Percentiles rank a stretch among this genome's conserved stretches.
Conservation (phyloP, 352 stramenopile species). For the Pythium inflatum region DNA sequence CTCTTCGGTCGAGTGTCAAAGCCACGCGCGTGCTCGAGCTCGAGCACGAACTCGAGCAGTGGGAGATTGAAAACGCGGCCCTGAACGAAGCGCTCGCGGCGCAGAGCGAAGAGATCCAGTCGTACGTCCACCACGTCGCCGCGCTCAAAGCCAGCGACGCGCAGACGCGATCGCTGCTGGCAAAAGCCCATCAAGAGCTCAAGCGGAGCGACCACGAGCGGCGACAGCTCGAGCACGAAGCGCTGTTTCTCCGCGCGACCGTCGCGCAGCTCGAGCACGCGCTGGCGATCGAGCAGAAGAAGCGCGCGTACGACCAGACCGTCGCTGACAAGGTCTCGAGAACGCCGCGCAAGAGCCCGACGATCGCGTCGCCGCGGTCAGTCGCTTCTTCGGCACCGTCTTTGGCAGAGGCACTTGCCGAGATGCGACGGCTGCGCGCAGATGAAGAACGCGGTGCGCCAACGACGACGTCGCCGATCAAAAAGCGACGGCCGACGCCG, state of each 20-base stretch:
- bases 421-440: no score
- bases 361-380: slow-evolving; percentile 2
- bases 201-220: slow-evolving; percentile 46
- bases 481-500: slow-evolving; percentile 1
- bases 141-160: slow-evolving; percentile 39
- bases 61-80: slow-evolving; percentile 48
- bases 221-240: slow-evolving; percentile 54
- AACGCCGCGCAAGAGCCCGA: slow-evolving; percentile 3
- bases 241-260: slow-evolving; percentile 38
- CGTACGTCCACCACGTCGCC: slow-evolving; percentile 35
- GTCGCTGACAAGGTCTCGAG: slow-evolving; percentile 15
- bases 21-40: slow-evolving; percentile 63
- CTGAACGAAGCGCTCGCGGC: slow-evolving; percentile 38
- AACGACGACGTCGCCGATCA: background rate
- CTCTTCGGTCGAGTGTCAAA: slow-evolving; percentile 50
- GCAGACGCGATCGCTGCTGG: slow-evolving; percentile 39
- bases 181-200: slow-evolving; percentile 46
- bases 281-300: slow-evolving; percentile 50
- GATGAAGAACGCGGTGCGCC: no score
- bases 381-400: background rate
- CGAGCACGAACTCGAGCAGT: slow-evolving; percentile 57
- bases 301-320: slow-evolving; percentile 57
- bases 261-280: slow-evolving; percentile 52
- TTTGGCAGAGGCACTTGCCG: slow-evolving; percentile 19
- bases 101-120: slow-evolving; percentile 39